Evolutionary conservation across 768 basidiomycete genomes (phyloP).

Genomic region (Panaeolus papilionaceus): DNA sequence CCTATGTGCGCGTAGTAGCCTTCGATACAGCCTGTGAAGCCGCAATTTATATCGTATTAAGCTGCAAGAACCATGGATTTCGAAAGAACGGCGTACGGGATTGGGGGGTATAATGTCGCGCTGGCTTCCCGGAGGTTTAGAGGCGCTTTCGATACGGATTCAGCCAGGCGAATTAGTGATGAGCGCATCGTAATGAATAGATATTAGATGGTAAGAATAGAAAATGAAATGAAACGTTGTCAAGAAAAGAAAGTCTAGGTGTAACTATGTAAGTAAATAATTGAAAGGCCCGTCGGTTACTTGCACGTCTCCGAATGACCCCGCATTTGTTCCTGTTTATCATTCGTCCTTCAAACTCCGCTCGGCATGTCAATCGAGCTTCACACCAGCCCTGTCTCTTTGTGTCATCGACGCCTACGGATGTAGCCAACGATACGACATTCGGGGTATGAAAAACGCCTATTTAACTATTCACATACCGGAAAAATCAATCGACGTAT

Average conservation of each 20-base stretch:
- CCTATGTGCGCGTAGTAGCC: slow-evolving; percentile 81
- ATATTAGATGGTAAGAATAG: neutral
- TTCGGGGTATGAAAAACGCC: neutral
- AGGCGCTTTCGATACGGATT: slow-evolving; percentile 61
- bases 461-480: neutral
- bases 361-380: neutral
- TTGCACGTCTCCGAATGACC: neutral
- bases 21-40: slow-evolving; percentile 72
- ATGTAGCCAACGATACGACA: neutral
- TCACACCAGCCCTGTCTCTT: neutral
- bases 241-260: neutral
- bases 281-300: neutral
- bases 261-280: neutral
- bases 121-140: slow-evolving; percentile 68
- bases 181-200: slow-evolving; percentile 42
- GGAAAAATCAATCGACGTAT: neutral
- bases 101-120: slow-evolving; percentile 77
- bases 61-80: slow-evolving; percentile 9
- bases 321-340: neutral
- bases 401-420: neutral
- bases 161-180: slow-evolving; percentile 54
- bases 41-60: neutral
- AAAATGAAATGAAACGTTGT: neutral
- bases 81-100: slow-evolving; percentile 65
- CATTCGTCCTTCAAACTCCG: neutral